These are phyloP conservation scores for Phytophthora hybrid DNA, from an alignment of 352 stramenopile species.

Conservation along the genomic window DNA sequence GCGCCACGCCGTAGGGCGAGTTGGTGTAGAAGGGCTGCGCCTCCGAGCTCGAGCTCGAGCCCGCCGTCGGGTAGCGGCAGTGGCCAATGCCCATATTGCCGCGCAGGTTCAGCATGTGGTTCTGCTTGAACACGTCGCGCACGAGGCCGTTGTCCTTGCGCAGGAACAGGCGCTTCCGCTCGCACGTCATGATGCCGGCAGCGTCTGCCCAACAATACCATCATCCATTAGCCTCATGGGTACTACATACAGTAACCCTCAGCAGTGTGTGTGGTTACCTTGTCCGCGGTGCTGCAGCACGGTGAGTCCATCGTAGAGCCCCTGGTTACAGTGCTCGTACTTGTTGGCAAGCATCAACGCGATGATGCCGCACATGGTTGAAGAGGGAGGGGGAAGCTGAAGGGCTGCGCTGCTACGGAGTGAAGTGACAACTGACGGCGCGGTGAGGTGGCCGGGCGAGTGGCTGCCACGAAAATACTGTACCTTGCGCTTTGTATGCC, in stretches of 20 bases:
- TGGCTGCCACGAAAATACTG: conserved; percentile 32
- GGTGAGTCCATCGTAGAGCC: conserved; percentile 97
- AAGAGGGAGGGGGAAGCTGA: conserved; percentile 7
- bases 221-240: not conserved
- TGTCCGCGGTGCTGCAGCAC: conserved; percentile 98
- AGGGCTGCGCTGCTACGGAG: conserved; percentile 4
- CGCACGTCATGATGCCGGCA: conserved; percentile 96
- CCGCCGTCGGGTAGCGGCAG: conserved; percentile 98
- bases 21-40: conserved; percentile 99
- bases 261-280: conserved; percentile 61
- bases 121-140: conserved; percentile 98
- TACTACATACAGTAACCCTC: too few species aligned
- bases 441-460: conserved; percentile 8
- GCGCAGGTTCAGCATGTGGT: conserved; percentile 96
- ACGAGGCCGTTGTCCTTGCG: conserved; percentile 99
- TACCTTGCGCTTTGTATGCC: conserved; percentile 30
- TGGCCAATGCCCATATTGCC: conserved; percentile 98
- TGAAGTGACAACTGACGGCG: conserved; percentile 13
- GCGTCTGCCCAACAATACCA: conserved; percentile 60
- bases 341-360: conserved; percentile 96
- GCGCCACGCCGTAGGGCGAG: conserved; percentile 98
- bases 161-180: conserved; percentile 94
- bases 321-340: conserved; percentile 94
- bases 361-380: conserved; percentile 98
- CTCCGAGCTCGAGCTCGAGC: conserved; percentile 90